Conservation (phyloP, 805 yeast species). For the Kodamaea fukazawae region DNA sequence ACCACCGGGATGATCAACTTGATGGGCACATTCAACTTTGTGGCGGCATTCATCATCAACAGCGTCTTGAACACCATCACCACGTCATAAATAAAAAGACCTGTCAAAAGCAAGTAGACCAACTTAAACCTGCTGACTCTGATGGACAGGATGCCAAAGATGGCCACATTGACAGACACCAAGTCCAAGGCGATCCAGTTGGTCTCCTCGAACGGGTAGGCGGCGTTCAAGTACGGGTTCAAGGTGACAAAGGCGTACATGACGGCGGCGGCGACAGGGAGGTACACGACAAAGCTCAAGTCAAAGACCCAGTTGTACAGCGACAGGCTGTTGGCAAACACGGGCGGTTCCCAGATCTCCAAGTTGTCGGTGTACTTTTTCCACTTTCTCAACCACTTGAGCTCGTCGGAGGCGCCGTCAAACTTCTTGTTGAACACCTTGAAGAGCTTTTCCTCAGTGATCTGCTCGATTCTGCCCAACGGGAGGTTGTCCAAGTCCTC, state of each 20-base stretch:
- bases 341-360: constrained; percentile 19
- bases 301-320: constrained; percentile 20
- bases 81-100: constrained; percentile 60
- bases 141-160: constrained; percentile 40
- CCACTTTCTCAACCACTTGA: constrained; percentile 8
- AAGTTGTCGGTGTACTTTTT: constrained; percentile 10
- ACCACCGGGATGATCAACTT: constrained; percentile 45
- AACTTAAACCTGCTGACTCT: constrained; percentile 45
- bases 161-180: constrained; percentile 40
- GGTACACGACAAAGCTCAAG: constrained; percentile 12
- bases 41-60: constrained; percentile 63
- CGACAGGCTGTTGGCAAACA: constrained; percentile 12
- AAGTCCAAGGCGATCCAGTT: constrained; percentile 51
- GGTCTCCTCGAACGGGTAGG: constrained; percentile 9
- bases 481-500: constrained; percentile 36
- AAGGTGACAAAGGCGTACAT: constrained; percentile 15
- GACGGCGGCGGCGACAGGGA: constrained; percentile 15
- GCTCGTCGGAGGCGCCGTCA: constrained; percentile 1
- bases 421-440: constrained; percentile 3
- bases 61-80: constrained; percentile 65
- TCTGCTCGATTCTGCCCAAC: constrained; percentile 35
- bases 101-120: constrained; percentile 44
- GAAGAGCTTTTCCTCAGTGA: constrained; percentile 12
- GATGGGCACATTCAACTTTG: constrained; percentile 51
- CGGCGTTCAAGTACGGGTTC: constrained; percentile 13